Evolutionary conservation across 2,329 filamentous ascomycete genomes (phyloP).

Genomic region (Juglanconis oblonga): DNA sequence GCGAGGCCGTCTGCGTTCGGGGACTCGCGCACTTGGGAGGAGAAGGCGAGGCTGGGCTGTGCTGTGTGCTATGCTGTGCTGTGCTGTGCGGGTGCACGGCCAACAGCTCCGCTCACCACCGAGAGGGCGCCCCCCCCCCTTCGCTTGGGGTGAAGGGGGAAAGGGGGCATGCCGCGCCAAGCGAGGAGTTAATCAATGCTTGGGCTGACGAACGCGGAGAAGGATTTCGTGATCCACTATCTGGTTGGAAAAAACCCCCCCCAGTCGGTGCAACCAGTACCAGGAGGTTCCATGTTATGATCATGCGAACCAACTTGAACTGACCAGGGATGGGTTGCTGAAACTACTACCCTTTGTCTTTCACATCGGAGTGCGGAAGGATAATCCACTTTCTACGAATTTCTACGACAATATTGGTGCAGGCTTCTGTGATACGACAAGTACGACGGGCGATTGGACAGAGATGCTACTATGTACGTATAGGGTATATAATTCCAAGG

Average conservation of each 20-base stretch:
- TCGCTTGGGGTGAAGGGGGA: not conserved
- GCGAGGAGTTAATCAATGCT: not conserved
- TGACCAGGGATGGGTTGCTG: not conserved
- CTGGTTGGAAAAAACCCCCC: not conserved
- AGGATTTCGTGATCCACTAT: not conserved
- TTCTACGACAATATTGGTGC: too few species aligned
- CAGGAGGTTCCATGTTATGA: not conserved
- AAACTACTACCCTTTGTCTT: not conserved
- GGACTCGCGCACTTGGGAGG: not conserved
- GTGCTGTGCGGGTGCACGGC: too few species aligned
- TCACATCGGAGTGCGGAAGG: not conserved
- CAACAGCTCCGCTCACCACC: too few species aligned
- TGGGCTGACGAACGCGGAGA: not conserved
- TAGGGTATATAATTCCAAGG: too few species aligned
- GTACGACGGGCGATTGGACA: too few species aligned
- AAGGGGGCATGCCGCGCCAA: not conserved
- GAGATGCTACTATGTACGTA: too few species aligned
- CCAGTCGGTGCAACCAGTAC: not conserved
- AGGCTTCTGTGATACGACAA: too few species aligned
- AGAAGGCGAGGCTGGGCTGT: not conserved
- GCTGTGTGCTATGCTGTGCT: not conserved
- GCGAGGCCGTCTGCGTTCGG: not conserved
- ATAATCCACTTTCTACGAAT: too few species aligned
- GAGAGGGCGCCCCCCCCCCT: not conserved
- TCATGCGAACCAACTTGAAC: not conserved